Base-by-base conservation (phyloP, 768 basidiomycete genomes). In the Antrodiella citrinella region DNA sequence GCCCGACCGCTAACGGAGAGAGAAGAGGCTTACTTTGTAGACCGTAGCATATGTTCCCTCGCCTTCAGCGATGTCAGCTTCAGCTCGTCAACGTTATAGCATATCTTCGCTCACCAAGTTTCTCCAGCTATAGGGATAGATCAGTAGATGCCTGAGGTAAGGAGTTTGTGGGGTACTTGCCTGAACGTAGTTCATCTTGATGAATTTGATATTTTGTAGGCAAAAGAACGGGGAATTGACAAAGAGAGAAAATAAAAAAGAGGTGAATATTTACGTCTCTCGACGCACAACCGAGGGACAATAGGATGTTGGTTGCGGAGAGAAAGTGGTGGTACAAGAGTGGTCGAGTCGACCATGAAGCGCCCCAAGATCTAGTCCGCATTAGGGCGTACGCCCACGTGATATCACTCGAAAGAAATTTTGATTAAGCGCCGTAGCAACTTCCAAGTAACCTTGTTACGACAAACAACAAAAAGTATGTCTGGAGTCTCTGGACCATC, bases 21-120 rank as follows among this genome's bases (percentile, higher is more conserved):
- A 18, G 4, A 35, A 24, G 24, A 45, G 3, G 51, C 69, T 42
- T 52, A 92, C 92, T 81, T 96, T 96, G 79, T 85, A 95, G n/a
- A 95, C 93, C 4, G 91, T 94, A 35, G 93, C 93, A 65, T 95
- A 96, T 26, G 93, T 95, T 49, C 93, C 93, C 72, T 90, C 86
- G 59, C 87, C 86, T 89, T n/a, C 12, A 52, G 20, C 10, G 42
- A 13, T n/a, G 47, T 62, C 42, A 55, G 47, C 26, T 35, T 24
- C 13, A 15, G 26, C 30, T 20, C 44, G 10, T 47, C 35, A 35
- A 38, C 42, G 45, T 41, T 24, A 23, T 26, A 18, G 41, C 7
- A 7, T 35, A 15, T 35, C 30, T 7, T 9, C 7, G 21, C 25
- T 20, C 50, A 65, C 66, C 93, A 57, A 96, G 73, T 72, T 95